A percentile compares a stretch with the other conserved stretches of the same genome.
phyloP scores from a whole-genome alignment of 1,284 basidiomycete species.

The Volvariella volvacea region DNA sequence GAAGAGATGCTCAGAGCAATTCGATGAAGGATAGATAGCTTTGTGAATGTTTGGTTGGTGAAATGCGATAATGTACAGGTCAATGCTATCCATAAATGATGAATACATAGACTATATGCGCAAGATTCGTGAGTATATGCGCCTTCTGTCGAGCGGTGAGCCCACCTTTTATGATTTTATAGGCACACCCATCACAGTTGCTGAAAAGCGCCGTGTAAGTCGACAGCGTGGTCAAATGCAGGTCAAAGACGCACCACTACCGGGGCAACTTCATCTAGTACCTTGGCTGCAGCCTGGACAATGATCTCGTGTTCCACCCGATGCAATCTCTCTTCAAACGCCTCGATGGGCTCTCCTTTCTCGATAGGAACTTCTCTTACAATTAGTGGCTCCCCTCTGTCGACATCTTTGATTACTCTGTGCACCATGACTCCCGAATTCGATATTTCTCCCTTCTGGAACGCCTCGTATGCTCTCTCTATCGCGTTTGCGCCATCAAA shows the following conservation, averaged over 20 bases:
- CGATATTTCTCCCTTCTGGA: slow-evolving; percentile 72
- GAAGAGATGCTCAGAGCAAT: too few relatives aligned
- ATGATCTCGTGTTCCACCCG: slow-evolving; percentile 86
- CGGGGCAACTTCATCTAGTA: slow-evolving; percentile 44
- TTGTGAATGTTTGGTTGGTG: too few relatives aligned
- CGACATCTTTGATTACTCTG: slow-evolving; percentile 89
- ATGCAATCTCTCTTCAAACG: slow-evolving; percentile 80
- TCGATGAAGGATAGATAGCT: too few relatives aligned
- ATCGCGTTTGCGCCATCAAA: slow-evolving; percentile 95
- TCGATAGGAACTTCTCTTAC: slow-evolving; percentile 74
- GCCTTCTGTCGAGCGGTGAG: background rate
- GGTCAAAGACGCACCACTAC: slow-evolving; percentile 4
- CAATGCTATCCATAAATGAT: background rate
- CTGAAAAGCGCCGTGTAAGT: background rate
- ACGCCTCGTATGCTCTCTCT: slow-evolving; percentile 85
- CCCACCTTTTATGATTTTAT: background rate
- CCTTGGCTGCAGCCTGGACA: slow-evolving; percentile 72
- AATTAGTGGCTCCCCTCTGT: slow-evolving; percentile 84
- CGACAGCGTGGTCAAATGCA: slow-evolving; percentile 8
- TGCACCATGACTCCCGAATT: slow-evolving; percentile 92
- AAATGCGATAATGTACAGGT: too few relatives aligned
- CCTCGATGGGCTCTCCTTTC: slow-evolving; percentile 68
- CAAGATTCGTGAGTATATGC: background rate
- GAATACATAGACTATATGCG: background rate
- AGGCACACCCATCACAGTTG: background rate